Conservation (phyloP, 2,329 filamentous ascomycete species). For the Ophiostoma montium region DNA sequence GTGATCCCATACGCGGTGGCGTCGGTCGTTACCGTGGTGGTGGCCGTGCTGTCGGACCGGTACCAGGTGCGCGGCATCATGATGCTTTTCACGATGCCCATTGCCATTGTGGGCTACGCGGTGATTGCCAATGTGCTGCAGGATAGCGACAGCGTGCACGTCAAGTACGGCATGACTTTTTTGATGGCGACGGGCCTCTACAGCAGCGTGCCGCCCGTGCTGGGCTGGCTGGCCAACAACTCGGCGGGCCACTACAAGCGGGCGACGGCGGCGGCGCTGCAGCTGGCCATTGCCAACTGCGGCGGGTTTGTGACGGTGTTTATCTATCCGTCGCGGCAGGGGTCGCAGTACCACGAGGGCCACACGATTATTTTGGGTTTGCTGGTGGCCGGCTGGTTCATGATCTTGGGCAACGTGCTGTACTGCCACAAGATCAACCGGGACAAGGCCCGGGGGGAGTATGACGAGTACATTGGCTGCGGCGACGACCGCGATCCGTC, state of each 20-base stretch:
- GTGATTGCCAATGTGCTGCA: constrained; percentile 45
- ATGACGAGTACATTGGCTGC: constrained; percentile 39
- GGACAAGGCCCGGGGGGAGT: constrained; percentile 46
- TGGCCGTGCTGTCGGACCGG: constrained; percentile 46
- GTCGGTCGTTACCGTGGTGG: constrained; percentile 36
- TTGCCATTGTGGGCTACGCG: constrained; percentile 52
- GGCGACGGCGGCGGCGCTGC: constrained; percentile 50
- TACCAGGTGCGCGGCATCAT: constrained; percentile 43
- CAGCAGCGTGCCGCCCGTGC: constrained; percentile 43
- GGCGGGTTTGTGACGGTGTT: constrained; percentile 47
- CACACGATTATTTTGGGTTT: constrained; percentile 48
- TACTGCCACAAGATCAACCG: constrained; percentile 50
- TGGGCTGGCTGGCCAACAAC: constrained; percentile 56
- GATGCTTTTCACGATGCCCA: constrained; percentile 48
- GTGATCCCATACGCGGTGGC: constrained; percentile 51
- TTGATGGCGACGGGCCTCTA: constrained; percentile 54
- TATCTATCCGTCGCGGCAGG: constrained; percentile 34
- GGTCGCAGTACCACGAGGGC: constrained; percentile 43
- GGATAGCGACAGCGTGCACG: constrained; percentile 31
- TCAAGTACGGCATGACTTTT: constrained; percentile 53
- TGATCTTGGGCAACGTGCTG: constrained; percentile 46
- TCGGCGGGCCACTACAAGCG: constrained; percentile 56
- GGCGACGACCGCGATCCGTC: constrained; percentile 50
- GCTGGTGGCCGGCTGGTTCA: constrained; percentile 47
- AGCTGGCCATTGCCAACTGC: constrained; percentile 52